These are phyloP conservation scores for Penicillium sp. DNA, from an alignment of 2,329 filamentous ascomycete species.

Conservation along the genomic window DNA sequence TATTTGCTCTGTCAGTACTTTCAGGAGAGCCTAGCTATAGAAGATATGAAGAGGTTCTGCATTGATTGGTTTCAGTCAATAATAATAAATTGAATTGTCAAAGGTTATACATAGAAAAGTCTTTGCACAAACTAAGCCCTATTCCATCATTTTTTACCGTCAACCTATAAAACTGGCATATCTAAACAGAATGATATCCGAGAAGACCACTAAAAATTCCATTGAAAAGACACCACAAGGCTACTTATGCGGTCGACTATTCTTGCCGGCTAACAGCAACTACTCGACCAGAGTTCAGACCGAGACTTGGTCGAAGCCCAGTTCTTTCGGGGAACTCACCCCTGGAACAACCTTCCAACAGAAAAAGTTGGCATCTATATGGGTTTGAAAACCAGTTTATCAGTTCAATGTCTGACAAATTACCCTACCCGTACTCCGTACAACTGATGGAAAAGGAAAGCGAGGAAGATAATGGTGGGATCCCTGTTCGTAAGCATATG, in stretches of 20 bases:
- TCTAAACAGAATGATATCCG: no score
- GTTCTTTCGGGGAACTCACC: background rate
- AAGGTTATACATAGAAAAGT: no score
- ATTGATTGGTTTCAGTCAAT: background rate
- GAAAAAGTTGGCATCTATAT: background rate
- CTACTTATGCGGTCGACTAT: no score
- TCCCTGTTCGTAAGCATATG: conserved; percentile 31
- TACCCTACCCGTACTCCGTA: no score
- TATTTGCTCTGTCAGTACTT: background rate
- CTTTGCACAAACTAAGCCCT: no score
- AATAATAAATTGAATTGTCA: background rate
- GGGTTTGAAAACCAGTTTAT: background rate
- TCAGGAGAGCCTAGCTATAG: background rate
- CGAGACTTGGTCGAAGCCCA: background rate
- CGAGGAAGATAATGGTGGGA: background rate
- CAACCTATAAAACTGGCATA: no score
- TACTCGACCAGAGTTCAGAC: background rate
- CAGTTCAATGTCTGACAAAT: no score
- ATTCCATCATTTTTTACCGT: no score
- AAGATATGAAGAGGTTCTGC: background rate
- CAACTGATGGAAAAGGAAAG: background rate
- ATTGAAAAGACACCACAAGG: no score
- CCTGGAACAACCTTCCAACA: background rate
- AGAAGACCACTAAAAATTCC: no score
- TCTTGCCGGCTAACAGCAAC: background rate